Evolutionary conservation across 805 yeast genomes (phyloP), one percentile per base, ranked within the genome.

Genomic region (Lipomyces mesembrius): DNA sequence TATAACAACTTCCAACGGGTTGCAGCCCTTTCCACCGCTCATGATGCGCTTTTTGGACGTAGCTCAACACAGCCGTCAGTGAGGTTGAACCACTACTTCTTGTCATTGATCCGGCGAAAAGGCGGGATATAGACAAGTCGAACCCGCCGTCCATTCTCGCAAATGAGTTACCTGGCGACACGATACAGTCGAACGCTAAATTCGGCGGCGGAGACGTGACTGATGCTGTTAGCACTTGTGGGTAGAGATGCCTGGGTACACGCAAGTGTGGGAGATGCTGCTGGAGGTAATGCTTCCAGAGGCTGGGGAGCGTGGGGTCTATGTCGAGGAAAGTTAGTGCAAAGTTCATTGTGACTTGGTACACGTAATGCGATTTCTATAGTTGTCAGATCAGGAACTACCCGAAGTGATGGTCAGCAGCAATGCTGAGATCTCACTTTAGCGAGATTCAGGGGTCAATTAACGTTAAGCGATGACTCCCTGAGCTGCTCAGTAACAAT

Each of bases 101-200:
- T 6, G 37, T 57, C 20, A 39, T 51, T 6, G 22, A 39, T 25
- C 46, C 57, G 20, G 62, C 29, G 22, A 60, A 65, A 37, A 64
- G 53, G 20, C 57, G 51, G 39, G 67, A 59, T 17, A 70, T 67
- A 54, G 64, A 55, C 34, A 65, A 35, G 56, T 70, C 73, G n/a
- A 69, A 57, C 8, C 73, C 73, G 43, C 73, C 72, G 43, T 70
- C 73, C 71, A 70, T 66, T 14, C 65, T 57, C 22, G 66, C 73
- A 43, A 64, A 70, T 27, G 71, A 61, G 61, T 66, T 70, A 17
- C 67, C 73, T 5, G 71, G 73, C 35, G 70, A 67, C 12, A 70
- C 72, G 32, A 70, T 60, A 46, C 72, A 69, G 61, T 70, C 73
- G 51, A 68, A 61, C 22, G 46, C n/a, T 2, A 22, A n/a, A 35